phyloP scores from a whole-genome alignment of 805 yeast genomes.

The Lachancea fermentati region DNA sequence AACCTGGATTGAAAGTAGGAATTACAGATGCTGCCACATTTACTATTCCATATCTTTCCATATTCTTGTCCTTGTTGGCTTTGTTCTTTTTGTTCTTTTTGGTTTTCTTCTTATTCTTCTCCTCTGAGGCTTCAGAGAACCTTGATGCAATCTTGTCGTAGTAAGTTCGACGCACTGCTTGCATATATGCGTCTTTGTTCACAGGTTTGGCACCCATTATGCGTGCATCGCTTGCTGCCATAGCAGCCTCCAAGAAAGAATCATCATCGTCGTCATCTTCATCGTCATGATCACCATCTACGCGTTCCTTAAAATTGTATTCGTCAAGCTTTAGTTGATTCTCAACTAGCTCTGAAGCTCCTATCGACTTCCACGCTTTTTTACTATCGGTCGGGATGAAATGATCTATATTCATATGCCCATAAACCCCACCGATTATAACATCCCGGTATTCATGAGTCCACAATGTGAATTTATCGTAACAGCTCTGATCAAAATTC shows the following conservation, averaged over 20 bases:
- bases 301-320: slow-evolving; percentile 1
- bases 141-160: slow-evolving; percentile 44
- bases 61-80: slow-evolving; percentile 32
- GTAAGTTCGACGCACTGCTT: slow-evolving; percentile 44
- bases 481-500: slow-evolving; percentile 68
- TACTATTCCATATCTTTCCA: slow-evolving; percentile 62
- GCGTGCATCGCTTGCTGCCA: slow-evolving; percentile 34
- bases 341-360: no score
- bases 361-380: slow-evolving; percentile 58
- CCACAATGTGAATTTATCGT: slow-evolving; percentile 75
- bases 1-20: slow-evolving; percentile 80
- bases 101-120: slow-evolving; percentile 16
- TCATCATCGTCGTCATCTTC: slow-evolving; percentile 26
- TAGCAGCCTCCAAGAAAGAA: slow-evolving; percentile 28
- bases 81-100: slow-evolving; percentile 12
- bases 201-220: slow-evolving; percentile 60
- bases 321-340: slow-evolving; percentile 10
- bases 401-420: slow-evolving; percentile 89
- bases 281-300: slow-evolving; percentile 11
- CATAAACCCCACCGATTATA: slow-evolving; percentile 76
- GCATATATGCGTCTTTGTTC: slow-evolving; percentile 62
- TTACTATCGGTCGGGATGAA: slow-evolving; percentile 70
- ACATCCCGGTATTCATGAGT: slow-evolving; percentile 76
- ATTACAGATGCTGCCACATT: slow-evolving; percentile 69
- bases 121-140: slow-evolving; percentile 10